These are phyloP conservation scores for Dimocarpus longan DNA, from an alignment of 345 rosid genomes.

Conservation along the genomic window DNA sequence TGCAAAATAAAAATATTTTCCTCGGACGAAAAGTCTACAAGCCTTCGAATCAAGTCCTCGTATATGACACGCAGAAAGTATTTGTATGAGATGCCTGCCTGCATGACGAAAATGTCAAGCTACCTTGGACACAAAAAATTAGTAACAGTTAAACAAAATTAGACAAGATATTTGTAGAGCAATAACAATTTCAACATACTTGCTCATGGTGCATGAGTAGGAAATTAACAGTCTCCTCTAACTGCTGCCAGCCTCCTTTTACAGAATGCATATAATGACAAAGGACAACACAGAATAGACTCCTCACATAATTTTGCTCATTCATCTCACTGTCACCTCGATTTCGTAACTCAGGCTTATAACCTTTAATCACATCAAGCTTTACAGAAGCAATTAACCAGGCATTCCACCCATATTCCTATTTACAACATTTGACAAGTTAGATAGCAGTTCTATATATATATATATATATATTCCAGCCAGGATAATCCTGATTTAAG, in stretches of 20 bases:
- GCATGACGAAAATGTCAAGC: slow-evolving; percentile 29
- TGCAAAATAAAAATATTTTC: slow-evolving; percentile 83
- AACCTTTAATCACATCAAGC: slow-evolving; percentile 70
- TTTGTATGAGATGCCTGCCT: slow-evolving; percentile 62
- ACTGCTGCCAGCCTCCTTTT: slow-evolving; percentile 97
- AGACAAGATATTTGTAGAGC: slow-evolving; percentile 1
- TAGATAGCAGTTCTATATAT: slow-evolving; percentile 21
- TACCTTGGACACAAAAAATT: neutral
- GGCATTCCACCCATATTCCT: slow-evolving; percentile 97
- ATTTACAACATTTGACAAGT: slow-evolving; percentile 26
- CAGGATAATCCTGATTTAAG: neutral
- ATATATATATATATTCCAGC: neutral
- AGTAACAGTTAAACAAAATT: neutral
- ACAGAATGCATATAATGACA: slow-evolving; percentile 74
- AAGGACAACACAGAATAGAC: slow-evolving; percentile 76
- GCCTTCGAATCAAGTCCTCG: slow-evolving; percentile 68
- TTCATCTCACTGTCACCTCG: slow-evolving; percentile 43
- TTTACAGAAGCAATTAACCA: slow-evolving; percentile 72
- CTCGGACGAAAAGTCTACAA: slow-evolving; percentile 69
- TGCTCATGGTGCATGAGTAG: slow-evolving; percentile 61
- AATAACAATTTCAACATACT: slow-evolving; percentile 47
- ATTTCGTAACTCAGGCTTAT: slow-evolving; percentile 44
- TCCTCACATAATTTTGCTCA: slow-evolving; percentile 71
- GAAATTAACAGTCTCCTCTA: slow-evolving; percentile 91
- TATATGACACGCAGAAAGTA: slow-evolving; percentile 77